Conservation (phyloP, 371 early-diverging fungal genomes). For the Smittium culicis region DNA sequence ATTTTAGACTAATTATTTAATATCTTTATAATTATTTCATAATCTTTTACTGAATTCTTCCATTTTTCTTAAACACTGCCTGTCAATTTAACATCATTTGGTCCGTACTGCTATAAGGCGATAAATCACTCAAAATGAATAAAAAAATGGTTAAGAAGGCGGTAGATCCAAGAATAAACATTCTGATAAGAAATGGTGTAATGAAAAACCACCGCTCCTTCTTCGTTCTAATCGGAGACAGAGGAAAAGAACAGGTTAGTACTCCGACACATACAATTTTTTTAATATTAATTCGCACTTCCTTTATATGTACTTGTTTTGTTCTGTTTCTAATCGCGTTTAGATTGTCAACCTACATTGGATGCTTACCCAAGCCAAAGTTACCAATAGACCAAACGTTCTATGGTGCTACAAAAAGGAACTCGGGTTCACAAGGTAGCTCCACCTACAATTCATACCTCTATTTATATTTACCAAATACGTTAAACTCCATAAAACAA, state of each 20-base stretch:
- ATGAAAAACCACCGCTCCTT: constrained; percentile 83
- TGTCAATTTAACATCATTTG: too few relatives aligned
- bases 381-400: constrained; percentile 79
- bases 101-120: too few relatives aligned
- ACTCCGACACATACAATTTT: neutral
- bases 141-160: constrained; percentile 68
- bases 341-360: constrained; percentile 88
- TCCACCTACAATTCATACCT: neutral
- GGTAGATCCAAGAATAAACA: constrained; percentile 85
- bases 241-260: constrained; percentile 79
- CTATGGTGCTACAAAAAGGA: constrained; percentile 99
- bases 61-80: too few relatives aligned
- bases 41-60: too few relatives aligned
- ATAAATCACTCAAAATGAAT: too few relatives aligned
- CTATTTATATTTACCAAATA: too few relatives aligned
- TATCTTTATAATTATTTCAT: too few relatives aligned
- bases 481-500: too few relatives aligned
- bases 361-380: constrained; percentile 85
- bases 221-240: constrained; percentile 93
- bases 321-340: constrained; percentile 23
- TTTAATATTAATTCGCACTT: neutral
- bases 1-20: too few relatives aligned
- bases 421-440: constrained; percentile 55
- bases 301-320: neutral
- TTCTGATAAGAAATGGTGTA: constrained; percentile 83